Conservation (phyloP, 169 alveolate species). For the Ichthyophthirius multifiliis region DNA sequence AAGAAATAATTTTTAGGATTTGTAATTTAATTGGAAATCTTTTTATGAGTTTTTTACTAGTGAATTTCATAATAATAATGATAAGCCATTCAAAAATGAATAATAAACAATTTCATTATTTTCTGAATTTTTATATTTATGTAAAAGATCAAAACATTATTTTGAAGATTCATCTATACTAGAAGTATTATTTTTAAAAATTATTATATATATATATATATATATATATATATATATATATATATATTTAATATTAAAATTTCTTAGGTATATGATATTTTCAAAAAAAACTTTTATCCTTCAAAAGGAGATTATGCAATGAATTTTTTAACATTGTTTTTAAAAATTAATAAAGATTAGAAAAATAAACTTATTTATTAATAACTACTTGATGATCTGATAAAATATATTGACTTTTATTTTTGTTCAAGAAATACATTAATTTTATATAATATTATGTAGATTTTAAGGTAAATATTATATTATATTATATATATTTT, state of each 20-base stretch:
- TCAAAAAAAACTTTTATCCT: background rate
- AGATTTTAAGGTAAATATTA: background rate
- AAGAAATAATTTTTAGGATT: background rate
- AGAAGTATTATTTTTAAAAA: too few relatives aligned
- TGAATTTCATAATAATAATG: background rate
- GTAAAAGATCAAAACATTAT: background rate
- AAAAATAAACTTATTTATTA: background rate
- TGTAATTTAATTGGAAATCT: background rate
- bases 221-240: too few relatives aligned
- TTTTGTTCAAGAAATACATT: background rate
- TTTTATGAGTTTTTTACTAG: background rate
- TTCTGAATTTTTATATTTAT: background rate
- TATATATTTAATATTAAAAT: too few relatives aligned
- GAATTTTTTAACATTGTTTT: slow-evolving; percentile 2
- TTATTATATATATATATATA: too few relatives aligned
- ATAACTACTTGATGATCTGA: background rate
- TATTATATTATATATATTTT: background rate
- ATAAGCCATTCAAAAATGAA: background rate
- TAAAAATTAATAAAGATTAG: background rate
- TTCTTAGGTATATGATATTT: background rate
- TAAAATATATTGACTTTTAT: background rate
- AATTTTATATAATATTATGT: background rate
- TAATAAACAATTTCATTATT: background rate
- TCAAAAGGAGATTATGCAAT: background rate
- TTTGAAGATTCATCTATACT: background rate